A percentile compares a stretch with the other conserved stretches of the same genome.
phyloP scores from a whole-genome alignment of 768 basidiomycete genomes.

The Favolaschia claudopus region DNA sequence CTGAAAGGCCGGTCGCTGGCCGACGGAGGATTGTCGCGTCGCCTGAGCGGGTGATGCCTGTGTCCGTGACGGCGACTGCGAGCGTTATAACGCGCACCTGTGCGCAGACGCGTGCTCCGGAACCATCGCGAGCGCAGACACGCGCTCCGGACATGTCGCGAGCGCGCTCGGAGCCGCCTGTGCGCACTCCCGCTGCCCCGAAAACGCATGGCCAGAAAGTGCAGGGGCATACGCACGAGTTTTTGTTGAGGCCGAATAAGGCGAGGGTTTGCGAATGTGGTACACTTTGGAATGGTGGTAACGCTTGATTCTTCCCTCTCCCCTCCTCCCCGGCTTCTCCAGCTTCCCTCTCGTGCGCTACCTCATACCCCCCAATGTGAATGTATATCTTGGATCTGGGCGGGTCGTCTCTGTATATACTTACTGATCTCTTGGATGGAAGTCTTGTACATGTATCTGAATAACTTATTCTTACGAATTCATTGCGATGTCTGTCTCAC shows the following conservation, averaged over 20 bases:
- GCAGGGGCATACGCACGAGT: neutral
- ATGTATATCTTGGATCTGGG: too few species aligned
- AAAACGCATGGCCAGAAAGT: neutral
- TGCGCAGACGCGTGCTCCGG: constrained; percentile 2
- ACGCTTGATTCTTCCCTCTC: too few species aligned
- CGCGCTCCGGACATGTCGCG: constrained; percentile 3
- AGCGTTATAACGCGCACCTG: constrained; percentile 3
- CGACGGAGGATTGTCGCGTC: neutral
- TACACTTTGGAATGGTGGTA: neutral
- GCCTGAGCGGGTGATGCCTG: neutral
- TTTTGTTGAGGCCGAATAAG: neutral
- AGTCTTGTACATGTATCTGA: too few species aligned
- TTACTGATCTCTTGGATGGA: too few species aligned
- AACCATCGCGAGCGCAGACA: neutral
- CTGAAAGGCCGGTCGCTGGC: neutral
- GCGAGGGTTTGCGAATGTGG: constrained; percentile 15
- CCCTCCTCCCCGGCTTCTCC: too few species aligned
- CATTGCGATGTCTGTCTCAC: too few species aligned
- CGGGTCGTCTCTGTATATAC: too few species aligned
- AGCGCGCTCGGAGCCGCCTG: neutral
- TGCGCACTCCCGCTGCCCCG: constrained; percentile 2
- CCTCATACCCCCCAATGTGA: too few species aligned
- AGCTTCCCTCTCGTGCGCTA: too few species aligned
- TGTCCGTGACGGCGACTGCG: too few species aligned
- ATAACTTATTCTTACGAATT: too few species aligned